Base-by-base conservation (phyloP, 2,329 filamentous ascomycete species). In the Xylariales sp. region DNA sequence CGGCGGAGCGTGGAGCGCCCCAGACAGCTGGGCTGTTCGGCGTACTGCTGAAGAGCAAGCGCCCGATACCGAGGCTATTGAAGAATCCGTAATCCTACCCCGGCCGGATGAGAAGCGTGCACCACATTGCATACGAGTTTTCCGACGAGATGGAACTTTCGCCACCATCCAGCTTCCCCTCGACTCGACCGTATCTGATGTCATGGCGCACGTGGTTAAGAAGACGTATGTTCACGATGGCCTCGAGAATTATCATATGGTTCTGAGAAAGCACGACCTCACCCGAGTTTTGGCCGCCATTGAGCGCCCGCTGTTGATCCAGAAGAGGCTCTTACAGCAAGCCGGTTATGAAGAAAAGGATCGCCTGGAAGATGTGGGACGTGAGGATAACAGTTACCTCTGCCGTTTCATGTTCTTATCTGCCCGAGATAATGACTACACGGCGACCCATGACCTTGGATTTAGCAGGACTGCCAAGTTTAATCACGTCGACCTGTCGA, bases 381-480 rank as follows among this genome's bases (percentile, higher is more conserved):
- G 93, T 40, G 93, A 98, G 61, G 93, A 98, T 67, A 95, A 97
- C 61, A 94, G 90, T 57, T 98, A 97, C 52, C 75, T 98, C 11
- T 95, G 90, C 57, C 86, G 93, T 5, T 97, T 98, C 65, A 88
- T 93, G 42, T 98, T 98, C 62, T 70, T 96, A 41, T 90, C 91
- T 13, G 84, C 86, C 15, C 87, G 91, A 53, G 85, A 95, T 59
- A 90, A 82, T 57, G 88, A 90, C 33, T 90, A 78, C 53, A 80
- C 83, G 45, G 74, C 83, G 29, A 80, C 75, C 43, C 84, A 90
- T 46, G 91, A 97, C 53, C 77, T 89, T 34, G 85, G 84, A 18
- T 80, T 94, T 46, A 81, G 78, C 55, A 89, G 88, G 54, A 79
- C 85, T 59, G 84, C 90, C 51, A 96, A 95, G 56, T 89, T 93